A percentile compares a stretch with the other conserved stretches of the same genome.
These are phyloP conservation scores for Erythrobasidium yunnanense DNA, from an alignment of 768 basidiomycete species.

Conservation along the genomic window DNA sequence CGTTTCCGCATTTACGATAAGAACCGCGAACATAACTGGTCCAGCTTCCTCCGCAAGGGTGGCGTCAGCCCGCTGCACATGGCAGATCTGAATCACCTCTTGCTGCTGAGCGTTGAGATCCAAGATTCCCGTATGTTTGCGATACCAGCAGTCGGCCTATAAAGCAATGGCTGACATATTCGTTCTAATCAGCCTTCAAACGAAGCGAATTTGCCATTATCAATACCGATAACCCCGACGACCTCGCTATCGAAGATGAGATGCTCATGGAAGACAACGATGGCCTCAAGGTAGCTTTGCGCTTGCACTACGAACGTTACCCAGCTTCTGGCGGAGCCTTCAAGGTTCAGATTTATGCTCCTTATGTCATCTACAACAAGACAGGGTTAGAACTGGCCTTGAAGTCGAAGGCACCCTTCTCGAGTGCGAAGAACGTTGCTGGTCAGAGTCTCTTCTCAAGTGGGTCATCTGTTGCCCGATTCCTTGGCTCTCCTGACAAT, in stretches of 20 bases:
- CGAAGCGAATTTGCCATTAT: conserved; percentile 96
- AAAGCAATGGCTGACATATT: conserved; percentile 12
- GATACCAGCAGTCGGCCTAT: background rate
- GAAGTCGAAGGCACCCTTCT: conserved; percentile 50
- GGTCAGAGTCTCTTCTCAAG: conserved; percentile 56
- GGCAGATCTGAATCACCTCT: conserved; percentile 77
- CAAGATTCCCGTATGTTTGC: conserved; percentile 68
- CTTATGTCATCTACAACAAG: conserved; percentile 85
- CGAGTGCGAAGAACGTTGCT: conserved; percentile 65
- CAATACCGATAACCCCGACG: conserved; percentile 80
- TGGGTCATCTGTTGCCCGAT: conserved; percentile 42
- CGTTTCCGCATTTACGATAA: conserved; percentile 97
- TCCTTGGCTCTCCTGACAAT: no score
- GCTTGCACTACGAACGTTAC: conserved; percentile 74
- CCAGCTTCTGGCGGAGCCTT: conserved; percentile 88
- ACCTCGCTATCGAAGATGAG: conserved; percentile 67
- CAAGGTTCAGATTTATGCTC: conserved; percentile 86
- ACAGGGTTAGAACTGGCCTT: conserved; percentile 72
- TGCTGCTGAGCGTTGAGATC: conserved; percentile 72
- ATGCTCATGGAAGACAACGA: conserved; percentile 61
- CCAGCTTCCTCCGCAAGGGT: conserved; percentile 80
- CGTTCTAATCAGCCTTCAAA: conserved; percentile 57
- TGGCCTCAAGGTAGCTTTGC: conserved; percentile 66
- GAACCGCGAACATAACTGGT: conserved; percentile 85
- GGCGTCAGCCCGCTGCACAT: conserved; percentile 95